Evolutionary conservation across 495 filamentous ascomycete genomes (phyloP), one percentile per base, ranked within the genome.

Genomic region (Penicillium alfredii): DNA sequence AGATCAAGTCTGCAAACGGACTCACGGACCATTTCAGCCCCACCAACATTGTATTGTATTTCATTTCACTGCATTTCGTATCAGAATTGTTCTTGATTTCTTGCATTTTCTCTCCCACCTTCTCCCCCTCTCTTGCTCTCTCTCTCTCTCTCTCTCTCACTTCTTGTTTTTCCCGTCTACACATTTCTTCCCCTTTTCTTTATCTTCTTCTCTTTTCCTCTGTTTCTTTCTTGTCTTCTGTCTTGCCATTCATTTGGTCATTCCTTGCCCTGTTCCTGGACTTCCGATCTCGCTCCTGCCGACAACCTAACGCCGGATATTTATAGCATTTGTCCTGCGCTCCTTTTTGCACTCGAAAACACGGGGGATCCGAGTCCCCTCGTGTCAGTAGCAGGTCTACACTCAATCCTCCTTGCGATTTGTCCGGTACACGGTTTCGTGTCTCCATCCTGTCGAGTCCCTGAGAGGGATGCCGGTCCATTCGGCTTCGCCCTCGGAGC

Each of bases 301-400:
- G 19, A 22, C 40, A 28, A 47, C 40, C 30, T 28, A 26, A 31
- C 40, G 9, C 38, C 42, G 35, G 38, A 30, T 54, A 53, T 49
- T 44, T 49, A 53, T 53, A 53, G 43, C 40, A 51, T 31, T 39
- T 17, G 30, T 24, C 36, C 42, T 28, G 47, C 47, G 26, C 39
- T 46, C 49, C 42, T 42, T 51, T 47, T 24, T 28, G 8, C 13
- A 28, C 14, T 26, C 26, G 21, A 13, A 11, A 23, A 16, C 31
- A 34, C 47, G 55, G 35, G 30, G 43, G 37, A 16, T 20, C 43
- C 29, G 55, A 41, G 9, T 38, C 38, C 48, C 58, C n/a, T 62
- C 59, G 63, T 55, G 59, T n/a, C 56, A 51, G 55, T 61, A 67
- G 55, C 58, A 53, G 53, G 59, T 54, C 52, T 57, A 51, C 49